These are phyloP conservation scores for Pichia sp. DNA, from an alignment of 1,139 yeast species.

Conservation along the genomic window DNA sequence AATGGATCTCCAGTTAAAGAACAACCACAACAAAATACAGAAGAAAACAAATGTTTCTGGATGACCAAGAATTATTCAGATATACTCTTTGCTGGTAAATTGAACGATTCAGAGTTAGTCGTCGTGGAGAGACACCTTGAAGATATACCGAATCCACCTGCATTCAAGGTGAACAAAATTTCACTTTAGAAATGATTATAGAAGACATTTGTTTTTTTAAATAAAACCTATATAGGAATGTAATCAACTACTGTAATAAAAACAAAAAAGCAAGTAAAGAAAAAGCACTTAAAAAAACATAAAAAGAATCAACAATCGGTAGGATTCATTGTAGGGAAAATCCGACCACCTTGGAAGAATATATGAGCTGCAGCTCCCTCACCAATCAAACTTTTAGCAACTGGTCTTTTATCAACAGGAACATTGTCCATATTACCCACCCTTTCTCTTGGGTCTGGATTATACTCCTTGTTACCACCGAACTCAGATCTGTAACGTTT, in stretches of 20 bases:
- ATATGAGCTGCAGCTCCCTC: slow-evolving; percentile 67
- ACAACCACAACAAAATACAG: slow-evolving; percentile 1
- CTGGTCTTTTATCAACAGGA: slow-evolving; percentile 37
- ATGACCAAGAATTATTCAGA: slow-evolving; percentile 77
- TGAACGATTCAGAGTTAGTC: slow-evolving; percentile 56
- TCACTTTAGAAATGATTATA: slow-evolving; percentile 39
- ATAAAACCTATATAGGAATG: background rate
- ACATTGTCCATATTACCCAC: slow-evolving; percentile 38
- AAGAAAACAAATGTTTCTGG: slow-evolving; percentile 55
- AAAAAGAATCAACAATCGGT: background rate
- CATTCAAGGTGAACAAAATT: slow-evolving; percentile 72
- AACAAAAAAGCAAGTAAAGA: background rate
- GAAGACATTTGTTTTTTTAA: too few relatives aligned
- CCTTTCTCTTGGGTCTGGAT: slow-evolving; percentile 51
- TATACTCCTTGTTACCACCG: slow-evolving; percentile 54
- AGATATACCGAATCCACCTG: slow-evolving; percentile 63
- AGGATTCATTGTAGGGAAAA: slow-evolving; percentile 40
- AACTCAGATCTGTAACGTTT: slow-evolving; percentile 54
- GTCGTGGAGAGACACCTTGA: slow-evolving; percentile 77
- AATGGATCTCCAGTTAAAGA: slow-evolving; percentile 23
- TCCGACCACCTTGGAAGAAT: slow-evolving; percentile 67
- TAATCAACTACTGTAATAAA: background rate
- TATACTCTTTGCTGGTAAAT: slow-evolving; percentile 57
- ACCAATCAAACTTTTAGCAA: slow-evolving; percentile 60
- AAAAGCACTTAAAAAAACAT: too few relatives aligned